These are phyloP conservation scores for Ceratocystis destructans DNA, from an alignment of 2,329 filamentous ascomycete genomes.

Conservation along the genomic window DNA sequence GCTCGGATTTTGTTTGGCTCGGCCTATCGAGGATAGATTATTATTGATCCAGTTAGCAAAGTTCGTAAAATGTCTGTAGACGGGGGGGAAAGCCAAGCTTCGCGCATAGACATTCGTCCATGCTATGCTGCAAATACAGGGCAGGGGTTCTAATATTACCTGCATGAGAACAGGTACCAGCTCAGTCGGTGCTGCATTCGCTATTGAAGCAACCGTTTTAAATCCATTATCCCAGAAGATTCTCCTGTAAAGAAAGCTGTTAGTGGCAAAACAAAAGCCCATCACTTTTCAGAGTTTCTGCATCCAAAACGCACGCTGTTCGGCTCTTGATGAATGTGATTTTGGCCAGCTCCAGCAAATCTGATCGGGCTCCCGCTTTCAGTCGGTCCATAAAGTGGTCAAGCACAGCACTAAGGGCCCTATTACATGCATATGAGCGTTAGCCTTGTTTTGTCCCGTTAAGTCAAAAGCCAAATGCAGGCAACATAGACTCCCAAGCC, in stretches of 20 bases:
- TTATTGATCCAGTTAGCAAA: background rate
- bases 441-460: too few relatives aligned
- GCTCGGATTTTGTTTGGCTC: slow-evolving; percentile 51
- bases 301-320: slow-evolving; percentile 40
- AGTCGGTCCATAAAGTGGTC: slow-evolving; percentile 65
- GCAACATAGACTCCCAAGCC: slow-evolving; percentile 20
- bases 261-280: background rate
- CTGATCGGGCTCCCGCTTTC: slow-evolving; percentile 55
- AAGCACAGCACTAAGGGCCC: slow-evolving; percentile 54
- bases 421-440: slow-evolving; percentile 23
- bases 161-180: slow-evolving; percentile 59
- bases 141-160: slow-evolving; percentile 29
- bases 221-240: slow-evolving; percentile 68
- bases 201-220: slow-evolving; percentile 51
- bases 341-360: slow-evolving; percentile 55
- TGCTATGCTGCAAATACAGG: background rate
- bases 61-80: background rate
- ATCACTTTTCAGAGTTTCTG: background rate
- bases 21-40: slow-evolving; percentile 31
- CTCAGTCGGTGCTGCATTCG: slow-evolving; percentile 54
- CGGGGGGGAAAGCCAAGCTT: background rate
- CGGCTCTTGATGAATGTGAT: slow-evolving; percentile 65
- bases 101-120: background rate
- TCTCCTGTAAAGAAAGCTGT: slow-evolving; percentile 25
- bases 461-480: background rate